Evolutionary conservation across 495 filamentous ascomycete genomes (phyloP), one percentile per base, ranked within the genome.

Genomic region (Tricharina praecox): DNA sequence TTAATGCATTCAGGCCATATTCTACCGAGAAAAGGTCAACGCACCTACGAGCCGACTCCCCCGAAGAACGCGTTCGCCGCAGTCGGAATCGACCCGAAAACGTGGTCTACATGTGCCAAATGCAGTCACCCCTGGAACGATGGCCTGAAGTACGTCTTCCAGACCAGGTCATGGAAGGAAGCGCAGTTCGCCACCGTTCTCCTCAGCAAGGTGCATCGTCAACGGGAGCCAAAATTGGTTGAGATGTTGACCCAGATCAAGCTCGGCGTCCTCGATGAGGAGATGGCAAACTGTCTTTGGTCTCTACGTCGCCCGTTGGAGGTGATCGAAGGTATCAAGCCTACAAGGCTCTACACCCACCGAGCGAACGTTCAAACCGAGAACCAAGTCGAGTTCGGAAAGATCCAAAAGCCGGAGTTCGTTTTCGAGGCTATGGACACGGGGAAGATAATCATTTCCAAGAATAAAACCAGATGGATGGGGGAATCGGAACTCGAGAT

Each of bases 51-150:
- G 23, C 18, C 10, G 7, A 15, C 8, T 4, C 34, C 34, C 4
- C 34, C 34, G 5, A 9, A 9, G 34, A 15, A 18, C 34, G 34
- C 18, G 4, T 37, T 9, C 34, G 18, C 34, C 8, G 18, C 34
- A 5, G 15, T 37, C 15, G 34, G 34, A 8, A 37, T 37, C 8
- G 15, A 37, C 34, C 34, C 34, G 8, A 37, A 37, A 18, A 9
- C 8, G 4, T 37, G 34, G 34, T 37, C 8, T 18, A 37, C 15
- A 18, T 37, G 34, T 15, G 9, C 34, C 2, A 41, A 9, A 38
- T 23, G 42, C 61, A 54, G 20, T 16, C 33, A 23, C 46, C 54
- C 15, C 49, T 55, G 21, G 58, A 54, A 62, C 23, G 59, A 62
- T 19, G 51, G 20, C n/a, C 1, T 58, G 2, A 48, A 33, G 45